Percentiles rank a stretch among this genome's conserved stretches.
Conservation (phyloP, 129 eudicot genomes). For the Pittosporum tobira region DNA sequence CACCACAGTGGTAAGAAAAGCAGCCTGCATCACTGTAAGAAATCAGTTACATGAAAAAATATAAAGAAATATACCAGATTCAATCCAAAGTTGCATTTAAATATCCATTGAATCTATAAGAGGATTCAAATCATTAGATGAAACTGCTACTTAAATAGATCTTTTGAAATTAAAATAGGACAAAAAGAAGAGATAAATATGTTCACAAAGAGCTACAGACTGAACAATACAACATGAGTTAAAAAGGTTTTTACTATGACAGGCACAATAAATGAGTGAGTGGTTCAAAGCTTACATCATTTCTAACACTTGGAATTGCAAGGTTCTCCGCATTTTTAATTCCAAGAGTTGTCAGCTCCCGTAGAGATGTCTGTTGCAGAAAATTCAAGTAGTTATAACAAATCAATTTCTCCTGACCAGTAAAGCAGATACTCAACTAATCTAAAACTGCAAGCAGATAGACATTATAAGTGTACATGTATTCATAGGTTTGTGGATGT, state of each 20-base stretch:
- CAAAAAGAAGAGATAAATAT: too few species aligned
- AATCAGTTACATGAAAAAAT: constrained; percentile 47
- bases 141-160: too few species aligned
- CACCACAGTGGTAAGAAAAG: constrained; percentile 93
- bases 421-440: background rate
- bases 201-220: too few species aligned
- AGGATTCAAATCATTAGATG: too few species aligned
- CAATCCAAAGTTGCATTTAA: too few species aligned
- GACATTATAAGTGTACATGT: constrained; percentile 2
- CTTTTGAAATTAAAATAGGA: too few species aligned
- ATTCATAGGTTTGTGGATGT: constrained; percentile 7
- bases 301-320: constrained; percentile 94
- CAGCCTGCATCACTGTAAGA: constrained; percentile 99
- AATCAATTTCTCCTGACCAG: background rate
- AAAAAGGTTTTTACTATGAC: background rate
- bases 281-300: constrained; percentile 67
- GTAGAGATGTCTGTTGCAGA: constrained; percentile 64
- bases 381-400: constrained; percentile 9
- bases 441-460: background rate
- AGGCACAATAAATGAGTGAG: background rate
- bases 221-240: background rate
- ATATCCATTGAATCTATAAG: too few species aligned
- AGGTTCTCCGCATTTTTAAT: constrained; percentile 89
- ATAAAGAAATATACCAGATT: background rate
- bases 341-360: constrained; percentile 93